Evolutionary conservation across 2,329 filamentous ascomycete species (phyloP).

Genomic region (Cercospora zeina): DNA sequence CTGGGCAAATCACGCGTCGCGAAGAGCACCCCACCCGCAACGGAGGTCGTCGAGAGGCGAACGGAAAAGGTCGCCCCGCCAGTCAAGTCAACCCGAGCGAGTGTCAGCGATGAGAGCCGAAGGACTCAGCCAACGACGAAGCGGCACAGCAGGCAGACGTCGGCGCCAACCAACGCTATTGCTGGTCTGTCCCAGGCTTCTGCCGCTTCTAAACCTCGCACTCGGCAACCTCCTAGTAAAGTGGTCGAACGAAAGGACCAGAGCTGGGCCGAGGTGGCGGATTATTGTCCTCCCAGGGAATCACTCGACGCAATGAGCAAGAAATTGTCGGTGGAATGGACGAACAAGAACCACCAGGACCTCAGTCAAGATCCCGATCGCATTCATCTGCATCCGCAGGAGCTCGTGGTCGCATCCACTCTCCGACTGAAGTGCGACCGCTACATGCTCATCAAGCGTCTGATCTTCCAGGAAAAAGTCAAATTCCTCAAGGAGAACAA

Average conservation of each 20-base stretch:
- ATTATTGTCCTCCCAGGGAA: slow-evolving; percentile 34
- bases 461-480: slow-evolving; percentile 79
- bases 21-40: slow-evolving; percentile 20
- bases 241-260: slow-evolving; percentile 32
- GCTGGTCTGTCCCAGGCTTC: slow-evolving; percentile 15
- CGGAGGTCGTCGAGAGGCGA: slow-evolving; percentile 12
- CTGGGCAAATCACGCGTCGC: slow-evolving; percentile 22
- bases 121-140: slow-evolving; percentile 22
- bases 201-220: slow-evolving; percentile 31
- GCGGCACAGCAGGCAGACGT: slow-evolving; percentile 24
- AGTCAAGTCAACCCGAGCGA: slow-evolving; percentile 12
- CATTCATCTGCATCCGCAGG: slow-evolving; percentile 72
- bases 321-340: slow-evolving; percentile 25
- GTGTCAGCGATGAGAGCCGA: background rate
- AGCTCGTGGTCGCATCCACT: slow-evolving; percentile 72
- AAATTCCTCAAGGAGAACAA: slow-evolving; percentile 67
- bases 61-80: slow-evolving; percentile 11
- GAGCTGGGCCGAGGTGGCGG: slow-evolving; percentile 33
- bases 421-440: slow-evolving; percentile 82
- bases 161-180: slow-evolving; percentile 18
- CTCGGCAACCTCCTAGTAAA: slow-evolving; percentile 35
- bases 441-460: slow-evolving; percentile 88
- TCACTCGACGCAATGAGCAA: slow-evolving; percentile 27
- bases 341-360: slow-evolving; percentile 73
- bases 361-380: slow-evolving; percentile 70